Conservation (phyloP, 495 filamentous ascomycete species). For the Friedmanniomyces simplex region DNA sequence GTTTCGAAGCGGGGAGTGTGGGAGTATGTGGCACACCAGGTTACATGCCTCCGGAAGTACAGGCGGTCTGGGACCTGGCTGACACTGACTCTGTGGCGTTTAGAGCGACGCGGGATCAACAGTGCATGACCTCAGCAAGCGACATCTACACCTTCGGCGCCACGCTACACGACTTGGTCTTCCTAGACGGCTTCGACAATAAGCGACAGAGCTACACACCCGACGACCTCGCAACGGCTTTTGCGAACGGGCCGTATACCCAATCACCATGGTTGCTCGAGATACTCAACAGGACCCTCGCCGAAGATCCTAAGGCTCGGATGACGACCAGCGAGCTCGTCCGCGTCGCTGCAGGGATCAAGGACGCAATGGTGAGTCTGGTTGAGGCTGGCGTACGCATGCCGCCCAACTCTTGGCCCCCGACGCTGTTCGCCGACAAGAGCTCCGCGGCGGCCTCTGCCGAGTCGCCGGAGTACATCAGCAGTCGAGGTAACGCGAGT, state of each 20-base stretch:
- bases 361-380: neutral
- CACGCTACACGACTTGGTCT: neutral
- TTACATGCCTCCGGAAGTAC: neutral
- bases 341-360: neutral
- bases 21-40: slow-evolving; percentile 6
- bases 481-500: neutral
- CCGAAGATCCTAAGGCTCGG: neutral
- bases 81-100: neutral
- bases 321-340: neutral
- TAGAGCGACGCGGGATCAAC: neutral
- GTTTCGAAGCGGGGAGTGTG: neutral
- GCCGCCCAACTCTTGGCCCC: neutral
- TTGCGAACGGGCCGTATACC: neutral
- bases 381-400: neutral
- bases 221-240: neutral
- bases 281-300: neutral
- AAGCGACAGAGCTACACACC: neutral
- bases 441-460: neutral
- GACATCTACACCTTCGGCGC: slow-evolving; percentile 2
- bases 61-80: neutral
- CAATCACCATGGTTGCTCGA: neutral
- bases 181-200: neutral
- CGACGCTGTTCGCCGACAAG: neutral
- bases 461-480: neutral
- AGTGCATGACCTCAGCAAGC: neutral